These are phyloP conservation scores for Pseudogymnoascus sp. DNA, from an alignment of 2,329 filamentous ascomycete species.

Conservation along the genomic window DNA sequence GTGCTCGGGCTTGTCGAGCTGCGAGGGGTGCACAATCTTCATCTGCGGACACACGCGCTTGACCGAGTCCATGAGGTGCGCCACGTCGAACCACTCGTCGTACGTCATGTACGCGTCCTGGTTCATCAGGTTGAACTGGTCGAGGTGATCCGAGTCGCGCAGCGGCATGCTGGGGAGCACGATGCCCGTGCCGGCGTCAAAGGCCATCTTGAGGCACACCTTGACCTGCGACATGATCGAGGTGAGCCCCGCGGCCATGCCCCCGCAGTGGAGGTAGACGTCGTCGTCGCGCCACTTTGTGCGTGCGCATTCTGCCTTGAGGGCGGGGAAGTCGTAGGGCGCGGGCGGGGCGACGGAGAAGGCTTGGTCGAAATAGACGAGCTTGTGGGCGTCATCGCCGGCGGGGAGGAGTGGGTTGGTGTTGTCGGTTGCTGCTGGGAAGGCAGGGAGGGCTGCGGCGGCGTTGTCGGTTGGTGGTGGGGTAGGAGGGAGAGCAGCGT, in stretches of 20 bases:
- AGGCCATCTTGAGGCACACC: slow-evolving; percentile 31
- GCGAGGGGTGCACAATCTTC: slow-evolving; percentile 25
- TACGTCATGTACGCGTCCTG: slow-evolving; percentile 26
- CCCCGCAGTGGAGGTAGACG: slow-evolving; percentile 28
- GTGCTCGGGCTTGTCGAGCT: slow-evolving; percentile 15
- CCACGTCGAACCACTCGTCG: slow-evolving; percentile 30
- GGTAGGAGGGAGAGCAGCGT: no score
- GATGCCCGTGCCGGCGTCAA: slow-evolving; percentile 26
- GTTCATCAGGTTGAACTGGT: slow-evolving; percentile 29
- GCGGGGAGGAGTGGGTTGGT: neutral
- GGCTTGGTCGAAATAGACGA: slow-evolving; percentile 27
- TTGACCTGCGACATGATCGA: slow-evolving; percentile 30
- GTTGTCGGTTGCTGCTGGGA: neutral
- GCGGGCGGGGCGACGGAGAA: slow-evolving; percentile 21
- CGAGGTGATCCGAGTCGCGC: slow-evolving; percentile 25
- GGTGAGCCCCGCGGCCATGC: slow-evolving; percentile 28
- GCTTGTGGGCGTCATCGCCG: neutral
- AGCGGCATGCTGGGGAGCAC: slow-evolving; percentile 29
- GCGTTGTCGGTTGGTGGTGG: neutral
- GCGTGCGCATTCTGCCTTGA: slow-evolving; percentile 22
- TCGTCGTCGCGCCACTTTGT: slow-evolving; percentile 24
- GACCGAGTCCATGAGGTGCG: slow-evolving; percentile 24
- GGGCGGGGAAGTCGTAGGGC: slow-evolving; percentile 20
- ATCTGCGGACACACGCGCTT: slow-evolving; percentile 26
- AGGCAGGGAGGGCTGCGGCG: neutral